Percentiles rank a stretch among this genome's conserved stretches.
Conservation (phyloP, 805 yeast genomes). For the Saccharomyces eubayanus region DNA sequence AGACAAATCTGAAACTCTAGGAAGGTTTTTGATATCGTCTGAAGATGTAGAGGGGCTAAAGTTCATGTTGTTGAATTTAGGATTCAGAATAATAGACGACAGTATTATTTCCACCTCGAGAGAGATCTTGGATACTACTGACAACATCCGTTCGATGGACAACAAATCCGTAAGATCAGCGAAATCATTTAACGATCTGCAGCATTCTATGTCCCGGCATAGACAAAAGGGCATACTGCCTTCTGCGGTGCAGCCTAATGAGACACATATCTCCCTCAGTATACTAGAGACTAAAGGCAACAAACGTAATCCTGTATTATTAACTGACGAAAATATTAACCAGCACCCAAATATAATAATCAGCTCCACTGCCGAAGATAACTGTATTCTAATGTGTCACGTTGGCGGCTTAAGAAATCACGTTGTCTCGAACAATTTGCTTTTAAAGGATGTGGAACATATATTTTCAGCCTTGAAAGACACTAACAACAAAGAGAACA, state of each 20-base stretch:
- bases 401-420: constrained; percentile 30
- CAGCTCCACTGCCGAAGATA: constrained; percentile 5
- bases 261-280: not conserved
- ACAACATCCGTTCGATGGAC: constrained; percentile 6
- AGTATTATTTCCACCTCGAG: constrained; percentile 20
- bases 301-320: not conserved
- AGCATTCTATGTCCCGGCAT: not conserved
- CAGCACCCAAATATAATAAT: constrained; percentile 18
- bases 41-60: constrained; percentile 39
- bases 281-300: not conserved
- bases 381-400: constrained; percentile 23
- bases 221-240: not conserved
- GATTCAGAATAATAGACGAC: constrained; percentile 25
- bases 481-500: not conserved
- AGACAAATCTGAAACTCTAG: constrained; percentile 30
- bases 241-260: constrained; percentile 1
- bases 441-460: not conserved
- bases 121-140: constrained; percentile 15
- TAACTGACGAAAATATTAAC: constrained; percentile 10
- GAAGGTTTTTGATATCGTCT: constrained; percentile 34
- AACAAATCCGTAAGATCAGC: constrained; percentile 11
- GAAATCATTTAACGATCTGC: constrained; percentile 18
- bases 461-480: not conserved
- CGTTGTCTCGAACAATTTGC: constrained; percentile 10
- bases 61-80: constrained; percentile 31